phyloP scores from a whole-genome alignment of 192 early-diverging fungal species.

The Mortierella claussenii region DNA sequence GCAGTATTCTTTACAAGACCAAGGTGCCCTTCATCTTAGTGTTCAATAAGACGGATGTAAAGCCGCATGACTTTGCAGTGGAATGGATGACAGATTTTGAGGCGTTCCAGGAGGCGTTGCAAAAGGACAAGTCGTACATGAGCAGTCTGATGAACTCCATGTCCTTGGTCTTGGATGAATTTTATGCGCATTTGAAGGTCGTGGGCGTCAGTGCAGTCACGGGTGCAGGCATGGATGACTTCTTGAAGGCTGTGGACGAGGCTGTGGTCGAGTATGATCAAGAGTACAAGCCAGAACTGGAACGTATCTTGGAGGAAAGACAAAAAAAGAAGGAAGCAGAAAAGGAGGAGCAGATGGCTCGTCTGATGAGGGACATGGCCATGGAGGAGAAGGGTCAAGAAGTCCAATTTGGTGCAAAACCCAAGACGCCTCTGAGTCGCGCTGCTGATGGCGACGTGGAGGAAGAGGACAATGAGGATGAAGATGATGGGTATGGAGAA shows the following conservation, averaged over 20 bases:
- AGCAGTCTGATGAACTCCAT: slow-evolving; percentile 92
- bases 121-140: slow-evolving; percentile 91
- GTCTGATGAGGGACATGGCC: slow-evolving; percentile 91
- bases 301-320: slow-evolving; percentile 76
- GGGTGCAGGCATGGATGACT: slow-evolving; percentile 90
- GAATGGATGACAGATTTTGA: slow-evolving; percentile 99
- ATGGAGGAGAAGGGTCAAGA: slow-evolving; percentile 64
- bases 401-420: slow-evolving; percentile 21
- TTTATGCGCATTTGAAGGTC: slow-evolving; percentile 85
- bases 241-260: slow-evolving; percentile 85
- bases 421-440: slow-evolving; percentile 10
- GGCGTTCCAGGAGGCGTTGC: slow-evolving; percentile 87
- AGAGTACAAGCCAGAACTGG: slow-evolving; percentile 89
- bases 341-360: slow-evolving; percentile 76
- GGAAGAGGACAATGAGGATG: slow-evolving; percentile 55
- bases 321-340: slow-evolving; percentile 66
- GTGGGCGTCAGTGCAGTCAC: slow-evolving; percentile 94
- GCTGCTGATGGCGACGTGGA: slow-evolving; percentile 43
- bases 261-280: slow-evolving; percentile 86
- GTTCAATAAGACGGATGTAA: slow-evolving; percentile 97
- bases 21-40: slow-evolving; percentile 94
- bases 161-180: slow-evolving; percentile 97
- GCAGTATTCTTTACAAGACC: slow-evolving; percentile 97
- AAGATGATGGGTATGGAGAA: slow-evolving; percentile 27
- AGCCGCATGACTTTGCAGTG: slow-evolving; percentile 87